Base-by-base conservation (phyloP, 2,329 filamentous ascomycete species). In the Ilyonectria sp. region DNA sequence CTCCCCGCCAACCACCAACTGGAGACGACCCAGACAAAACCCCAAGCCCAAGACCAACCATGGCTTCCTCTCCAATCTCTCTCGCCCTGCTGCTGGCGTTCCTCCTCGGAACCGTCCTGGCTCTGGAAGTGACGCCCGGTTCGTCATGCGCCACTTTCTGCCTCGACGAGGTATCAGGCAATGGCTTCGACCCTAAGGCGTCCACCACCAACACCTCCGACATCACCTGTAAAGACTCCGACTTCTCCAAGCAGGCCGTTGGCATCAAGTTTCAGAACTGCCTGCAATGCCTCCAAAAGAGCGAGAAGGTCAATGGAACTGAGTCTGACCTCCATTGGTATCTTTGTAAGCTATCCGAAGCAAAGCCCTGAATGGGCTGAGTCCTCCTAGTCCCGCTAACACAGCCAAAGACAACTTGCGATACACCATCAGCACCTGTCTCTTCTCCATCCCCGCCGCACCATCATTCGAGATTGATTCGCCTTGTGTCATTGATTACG, bases 61-160 rank as follows among this genome's bases (percentile, higher is more conserved):
- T 63, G 60, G 52, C 60, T 21, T 63, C 60, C 44, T 57, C 52
- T 26, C 23, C 52, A 56, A 19, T 57, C 2, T 50, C 44, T n/a
- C 44, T 63, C 7, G 40, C 10, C 26, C 11, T 56, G 17, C 53
- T 63, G 44, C 31, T 63, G 17, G 60, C n/a, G 6, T 49, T 50
- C 33, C 60, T 62, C 46, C 11, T 63, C 10, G 49, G 65, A n/a
- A 19, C 61, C 43, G 65, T 59, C 7, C 15, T 60, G 9, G 82
- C 81, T 2, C 76, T 88, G 3, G 79, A 86, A 63, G 85, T 89
- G 2, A 83, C 85, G 1, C 84, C 86, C 0, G 84, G 84, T 8
- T 89, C 87, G 1, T 73, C 79, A n/a, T 89, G 87, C 74, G 81
- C 86, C 1, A 75, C 82, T 0, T 66, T 83, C 6, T 89, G 87